Base-by-base conservation (phyloP, 2,329 filamentous ascomycete genomes). In the Fusarium mundagurra region DNA sequence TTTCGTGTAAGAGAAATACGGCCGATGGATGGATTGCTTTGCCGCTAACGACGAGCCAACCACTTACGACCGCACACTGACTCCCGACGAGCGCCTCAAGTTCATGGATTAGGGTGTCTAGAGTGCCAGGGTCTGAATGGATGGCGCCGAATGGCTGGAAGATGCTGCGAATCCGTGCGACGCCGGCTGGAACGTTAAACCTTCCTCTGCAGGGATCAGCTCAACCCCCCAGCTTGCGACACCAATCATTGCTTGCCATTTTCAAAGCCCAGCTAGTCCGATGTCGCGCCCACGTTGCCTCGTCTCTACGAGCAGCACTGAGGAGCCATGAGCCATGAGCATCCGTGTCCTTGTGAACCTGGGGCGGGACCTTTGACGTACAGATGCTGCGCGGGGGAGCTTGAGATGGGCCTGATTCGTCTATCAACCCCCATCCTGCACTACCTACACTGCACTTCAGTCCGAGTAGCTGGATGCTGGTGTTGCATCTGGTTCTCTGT, bases 1-100 rank as follows among this genome's bases (percentile, higher is more conserved):
- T 80, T 70, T 82, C 75, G 79, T 81, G 80, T 81, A 82, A 83
- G 79, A 82, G 81, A 82, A 82, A 81, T 78, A 73, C 68, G 62
- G 63, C 62, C 61, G 33, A 71, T 68, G 55, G 71, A 69, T 69
- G 51, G 36, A 70, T 43, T 70, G 66, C 63, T 78, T 73, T 64
- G 65, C 76, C 71, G 67, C 76, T 55, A 62, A 36, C 44, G 44
- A 64, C 39, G 60, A 64, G 63, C 73, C 76, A 78, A 75, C 78
- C 75, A 78, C 74, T 70, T 71, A 75, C 75, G 68, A 70, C 61
- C 63, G 54, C 66, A 76, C 77, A 50, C 60, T 57, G 71, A 72
- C 69, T 63, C 71, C 70, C 58, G 55, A 47, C 33, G 38, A 68
- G 63, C 55, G 63, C 53, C 39, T 69, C 58, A 34, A 69, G 60